Conservation (phyloP, 2,329 filamentous ascomycete genomes). For the Alternaria postmessia region DNA sequence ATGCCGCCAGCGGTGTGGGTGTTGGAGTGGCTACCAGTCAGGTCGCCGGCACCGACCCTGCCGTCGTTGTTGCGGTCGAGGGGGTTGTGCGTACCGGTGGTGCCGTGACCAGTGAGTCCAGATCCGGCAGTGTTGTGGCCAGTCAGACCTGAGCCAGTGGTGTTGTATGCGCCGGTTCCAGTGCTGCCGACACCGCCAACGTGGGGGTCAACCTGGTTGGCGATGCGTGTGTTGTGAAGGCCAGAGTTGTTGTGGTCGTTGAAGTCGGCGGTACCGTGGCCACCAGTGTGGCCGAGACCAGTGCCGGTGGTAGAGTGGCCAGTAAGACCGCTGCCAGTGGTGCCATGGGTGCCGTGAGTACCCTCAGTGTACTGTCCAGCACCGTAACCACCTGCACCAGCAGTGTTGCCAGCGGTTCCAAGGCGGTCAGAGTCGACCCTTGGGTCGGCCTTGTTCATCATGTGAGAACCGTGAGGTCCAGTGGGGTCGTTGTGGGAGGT, state of each 20-base stretch:
- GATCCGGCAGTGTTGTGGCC: neutral
- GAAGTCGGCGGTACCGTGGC: slow-evolving; percentile 20
- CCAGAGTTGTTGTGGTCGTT: slow-evolving; percentile 49
- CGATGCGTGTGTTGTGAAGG: slow-evolving; percentile 38
- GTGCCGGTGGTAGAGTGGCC: slow-evolving; percentile 13
- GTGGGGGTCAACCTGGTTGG: slow-evolving; percentile 44
- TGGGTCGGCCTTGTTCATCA: slow-evolving; percentile 45
- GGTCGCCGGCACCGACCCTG: no score
- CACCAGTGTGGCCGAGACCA: neutral
- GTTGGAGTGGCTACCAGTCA: neutral
- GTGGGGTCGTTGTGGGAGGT: slow-evolving; percentile 26
- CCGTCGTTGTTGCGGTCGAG: no score
- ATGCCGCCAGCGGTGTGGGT: neutral
- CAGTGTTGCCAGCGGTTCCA: slow-evolving; percentile 36
- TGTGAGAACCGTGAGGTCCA: slow-evolving; percentile 9
- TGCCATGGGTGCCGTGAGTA: slow-evolving; percentile 18
- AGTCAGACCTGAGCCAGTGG: slow-evolving; percentile 1
- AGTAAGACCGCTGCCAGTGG: slow-evolving; percentile 16
- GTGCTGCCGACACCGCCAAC: slow-evolving; percentile 6
- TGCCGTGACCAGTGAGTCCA: slow-evolving; percentile 21
- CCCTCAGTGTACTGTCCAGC: slow-evolving; percentile 16
- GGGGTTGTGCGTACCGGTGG: slow-evolving; percentile 35
- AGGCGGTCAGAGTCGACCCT: slow-evolving; percentile 49
- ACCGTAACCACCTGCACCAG: slow-evolving; percentile 32
- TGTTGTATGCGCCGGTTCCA: slow-evolving; percentile 1